phyloP scores from a whole-genome alignment of 2,329 filamentous ascomycete species.

The Juglanconis juglandina region DNA sequence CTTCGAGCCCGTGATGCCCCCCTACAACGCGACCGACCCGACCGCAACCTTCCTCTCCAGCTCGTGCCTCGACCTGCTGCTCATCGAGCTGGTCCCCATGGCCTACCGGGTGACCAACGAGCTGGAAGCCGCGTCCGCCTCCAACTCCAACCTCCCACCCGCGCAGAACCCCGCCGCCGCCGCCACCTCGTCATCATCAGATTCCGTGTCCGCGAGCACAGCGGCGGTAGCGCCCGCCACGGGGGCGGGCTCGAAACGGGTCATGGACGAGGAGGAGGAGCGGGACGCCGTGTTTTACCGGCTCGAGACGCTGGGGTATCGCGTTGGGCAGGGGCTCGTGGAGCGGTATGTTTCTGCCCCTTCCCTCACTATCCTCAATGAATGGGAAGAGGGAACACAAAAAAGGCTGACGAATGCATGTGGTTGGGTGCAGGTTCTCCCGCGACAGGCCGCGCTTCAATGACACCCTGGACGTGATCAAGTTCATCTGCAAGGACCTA shows the following conservation, averaged over 20 bases:
- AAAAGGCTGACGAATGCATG: background rate
- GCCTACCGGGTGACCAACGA: slow-evolving; percentile 81
- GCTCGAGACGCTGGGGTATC: slow-evolving; percentile 80
- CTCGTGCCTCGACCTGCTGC: slow-evolving; percentile 86
- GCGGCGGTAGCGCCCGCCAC: slow-evolving; percentile 20
- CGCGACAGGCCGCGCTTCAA: slow-evolving; percentile 82
- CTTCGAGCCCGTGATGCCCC: slow-evolving; percentile 66
- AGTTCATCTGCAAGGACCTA: slow-evolving; percentile 97
- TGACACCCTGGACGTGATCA: slow-evolving; percentile 92
- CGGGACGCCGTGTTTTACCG: slow-evolving; percentile 81
- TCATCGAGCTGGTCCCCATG: slow-evolving; percentile 95
- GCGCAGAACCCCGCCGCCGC: background rate
- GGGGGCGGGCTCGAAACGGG: slow-evolving; percentile 24
- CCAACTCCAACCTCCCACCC: background rate
- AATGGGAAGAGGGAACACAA: background rate
- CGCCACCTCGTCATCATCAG: slow-evolving; percentile 3
- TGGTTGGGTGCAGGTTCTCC: slow-evolving; percentile 59
- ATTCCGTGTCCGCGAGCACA: slow-evolving; percentile 18
- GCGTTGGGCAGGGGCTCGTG: slow-evolving; percentile 87
- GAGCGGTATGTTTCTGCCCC: slow-evolving; percentile 62
- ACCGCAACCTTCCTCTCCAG: slow-evolving; percentile 72
- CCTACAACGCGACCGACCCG: slow-evolving; percentile 70
- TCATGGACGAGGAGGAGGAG: slow-evolving; percentile 73
- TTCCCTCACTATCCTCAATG: background rate
- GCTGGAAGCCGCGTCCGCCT: slow-evolving; percentile 48